Percentiles rank a stretch among this genome's conserved stretches.
Evolutionary conservation across 257 asterid genomes (phyloP).

Genomic region (Plantago ovata): DNA sequence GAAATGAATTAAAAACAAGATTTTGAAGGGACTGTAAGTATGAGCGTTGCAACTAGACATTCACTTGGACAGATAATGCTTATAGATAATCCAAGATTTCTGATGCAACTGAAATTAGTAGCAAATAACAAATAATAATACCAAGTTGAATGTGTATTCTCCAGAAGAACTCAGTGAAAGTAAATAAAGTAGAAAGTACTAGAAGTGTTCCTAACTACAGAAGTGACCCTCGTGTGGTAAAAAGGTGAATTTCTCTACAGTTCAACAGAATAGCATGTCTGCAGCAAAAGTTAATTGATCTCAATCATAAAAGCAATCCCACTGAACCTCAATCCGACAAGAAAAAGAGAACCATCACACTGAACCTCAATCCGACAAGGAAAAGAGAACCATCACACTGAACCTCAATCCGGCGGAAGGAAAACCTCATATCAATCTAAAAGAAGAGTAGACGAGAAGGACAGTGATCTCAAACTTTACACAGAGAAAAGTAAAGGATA

Average conservation of each 20-base stretch:
- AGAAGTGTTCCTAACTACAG: background rate
- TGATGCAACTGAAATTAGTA: slow-evolving; percentile 2
- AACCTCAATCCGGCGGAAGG: background rate
- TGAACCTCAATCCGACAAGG: no score
- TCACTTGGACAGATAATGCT: background rate
- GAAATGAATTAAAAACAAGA: background rate
- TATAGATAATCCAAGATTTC: slow-evolving; percentile 10
- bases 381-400: background rate
- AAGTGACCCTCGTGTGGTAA: background rate
- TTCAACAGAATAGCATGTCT: background rate
- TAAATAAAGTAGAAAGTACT: background rate
- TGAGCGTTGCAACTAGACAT: slow-evolving; percentile 8
- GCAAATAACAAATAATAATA: background rate
- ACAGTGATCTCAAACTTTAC: background rate
- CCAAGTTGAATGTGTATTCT: background rate
- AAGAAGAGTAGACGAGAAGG: background rate
- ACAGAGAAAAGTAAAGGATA: background rate
- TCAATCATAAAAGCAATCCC: no score
- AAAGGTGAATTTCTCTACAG: background rate
- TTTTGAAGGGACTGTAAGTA: background rate
- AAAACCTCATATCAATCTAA: background rate
- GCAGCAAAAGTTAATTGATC: no score
- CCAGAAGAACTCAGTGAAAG: slow-evolving; percentile 2
- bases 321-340: no score
- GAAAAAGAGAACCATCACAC: no score